Evolutionary conservation across 495 filamentous ascomycete genomes (phyloP).

Genomic region (Neurospora discreta): DNA sequence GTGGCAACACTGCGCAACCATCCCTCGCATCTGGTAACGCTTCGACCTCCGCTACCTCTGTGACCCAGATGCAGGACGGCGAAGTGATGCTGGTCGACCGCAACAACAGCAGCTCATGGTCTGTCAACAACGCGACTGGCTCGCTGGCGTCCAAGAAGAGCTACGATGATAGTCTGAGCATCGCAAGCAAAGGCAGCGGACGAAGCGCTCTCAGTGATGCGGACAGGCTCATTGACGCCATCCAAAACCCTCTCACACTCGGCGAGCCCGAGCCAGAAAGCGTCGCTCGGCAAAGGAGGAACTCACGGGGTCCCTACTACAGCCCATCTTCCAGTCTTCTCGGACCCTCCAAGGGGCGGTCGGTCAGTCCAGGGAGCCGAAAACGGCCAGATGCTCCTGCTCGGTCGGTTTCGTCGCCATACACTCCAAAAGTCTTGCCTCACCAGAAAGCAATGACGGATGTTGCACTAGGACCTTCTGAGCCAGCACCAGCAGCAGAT

Average conservation of each 20-base stretch:
- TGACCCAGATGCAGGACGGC: conserved; percentile 20
- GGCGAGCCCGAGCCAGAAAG: conserved; percentile 26
- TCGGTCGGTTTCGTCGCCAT: conserved; percentile 7
- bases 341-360: conserved; percentile 12
- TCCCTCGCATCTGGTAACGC: conserved; percentile 4
- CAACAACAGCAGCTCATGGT: conserved; percentile 13
- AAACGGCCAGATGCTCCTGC: conserved; percentile 1
- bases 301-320: conserved; percentile 5
- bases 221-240: conserved; percentile 64
- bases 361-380: conserved; percentile 11
- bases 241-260: conserved; percentile 48
- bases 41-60: conserved; percentile 17
- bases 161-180: conserved; percentile 35
- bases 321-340: conserved; percentile 4
- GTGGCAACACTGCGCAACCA: conserved; percentile 1
- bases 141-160: conserved; percentile 17
- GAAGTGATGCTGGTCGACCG: conserved; percentile 50
- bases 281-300: conserved; percentile 4
- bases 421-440: not conserved
- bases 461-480: not conserved
- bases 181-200: conserved; percentile 36
- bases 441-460: not conserved
- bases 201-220: conserved; percentile 56
- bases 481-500: not conserved
- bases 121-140: conserved; percentile 4